Conservation (phyloP, 2,329 filamentous ascomycete species). For the Penicillium palitans region DNA sequence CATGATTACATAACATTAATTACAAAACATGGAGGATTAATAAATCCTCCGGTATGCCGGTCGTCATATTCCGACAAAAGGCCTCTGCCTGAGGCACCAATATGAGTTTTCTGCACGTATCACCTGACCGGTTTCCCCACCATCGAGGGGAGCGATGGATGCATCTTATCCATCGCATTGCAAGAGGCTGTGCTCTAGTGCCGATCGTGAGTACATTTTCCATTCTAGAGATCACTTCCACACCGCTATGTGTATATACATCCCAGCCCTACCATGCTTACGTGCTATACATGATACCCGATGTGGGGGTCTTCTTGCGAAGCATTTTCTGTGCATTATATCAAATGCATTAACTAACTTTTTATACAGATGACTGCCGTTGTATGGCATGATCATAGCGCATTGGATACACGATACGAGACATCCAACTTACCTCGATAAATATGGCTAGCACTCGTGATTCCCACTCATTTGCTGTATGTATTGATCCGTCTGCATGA, state of each 20-base stretch:
- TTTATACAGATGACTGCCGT: slow-evolving; percentile 34
- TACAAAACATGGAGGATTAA: too few species aligned
- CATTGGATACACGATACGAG: slow-evolving; percentile 28
- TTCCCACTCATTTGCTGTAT: slow-evolving; percentile 44
- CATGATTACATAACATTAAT: too few species aligned
- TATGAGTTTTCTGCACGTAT: slow-evolving; percentile 26
- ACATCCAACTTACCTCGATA: slow-evolving; percentile 26
- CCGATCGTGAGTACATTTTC: slow-evolving; percentile 36
- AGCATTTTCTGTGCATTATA: neutral
- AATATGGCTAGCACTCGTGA: slow-evolving; percentile 44
- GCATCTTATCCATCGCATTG: slow-evolving; percentile 25
- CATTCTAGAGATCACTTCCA: neutral
- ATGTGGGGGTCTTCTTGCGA: neutral
- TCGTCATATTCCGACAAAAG: too few species aligned
- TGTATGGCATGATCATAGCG: slow-evolving; percentile 33
- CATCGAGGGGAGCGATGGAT: slow-evolving; percentile 28
- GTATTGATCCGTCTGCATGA: slow-evolving; percentile 14
- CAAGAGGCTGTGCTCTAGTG: slow-evolving; percentile 25
- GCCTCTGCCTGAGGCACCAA: slow-evolving; percentile 26
- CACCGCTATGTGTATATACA: neutral
- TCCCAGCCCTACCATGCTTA: neutral
- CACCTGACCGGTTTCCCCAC: slow-evolving; percentile 34
- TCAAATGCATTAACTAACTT: slow-evolving; percentile 22
- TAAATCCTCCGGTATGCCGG: too few species aligned
- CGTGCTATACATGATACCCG: slow-evolving; percentile 5